Evolutionary conservation across 163 green algal species (phyloP), one percentile per base, ranked within the genome.

Genomic region (Scenedesmus sp.): DNA sequence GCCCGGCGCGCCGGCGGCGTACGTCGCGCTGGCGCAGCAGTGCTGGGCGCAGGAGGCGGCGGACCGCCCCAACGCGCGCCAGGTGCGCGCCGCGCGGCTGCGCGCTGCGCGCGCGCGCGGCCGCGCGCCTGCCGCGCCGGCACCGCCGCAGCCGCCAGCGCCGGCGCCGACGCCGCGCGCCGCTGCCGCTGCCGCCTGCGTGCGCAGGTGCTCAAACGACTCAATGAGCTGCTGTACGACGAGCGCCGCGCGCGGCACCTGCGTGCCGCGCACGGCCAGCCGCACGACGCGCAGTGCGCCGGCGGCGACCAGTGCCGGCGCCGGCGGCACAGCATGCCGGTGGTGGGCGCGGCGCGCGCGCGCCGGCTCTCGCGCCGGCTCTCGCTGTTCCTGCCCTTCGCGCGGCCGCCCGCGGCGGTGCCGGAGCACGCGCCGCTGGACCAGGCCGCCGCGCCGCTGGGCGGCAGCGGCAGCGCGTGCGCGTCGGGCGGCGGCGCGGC

Each of bases 211-310:
- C 22, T 77, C 4, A 66, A 58, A 36, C 54, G 69, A 1, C 39
- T 77, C 2, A 77, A 77, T 34, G 33, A 77, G 69, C 22, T 77
- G 54, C 54, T 77, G 22, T 77, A 77, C 13, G 69, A 77, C 22
- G 51, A 26, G 22, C 53, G 69, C 2, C 54, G 69, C 13, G 34
- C 44, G 22, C n/a, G 31, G 9, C 24, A 34, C 14, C 3, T 51
- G 47, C n/a, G n/a, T n/a, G n/a, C n/a, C n/a, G n/a, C n/a, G 6
- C 39, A 47, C 6, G 39, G 39, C 39, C 39, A 47, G 39, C 39
- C 6, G 20, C 31, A 7, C n/a, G 24, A 51, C 31, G 10, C 14
- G 34, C 47, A 28, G 14, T 9, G 69, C 26, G 54, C 22, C 11
- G 33, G 53, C 48, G 17, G 31, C 1, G 6, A 28, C 3, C 26